Percentiles rank a stretch among this genome's conserved stretches.
Evolutionary conservation across 441 rosid species (phyloP).

Genomic region (Erodium texanum): DNA sequence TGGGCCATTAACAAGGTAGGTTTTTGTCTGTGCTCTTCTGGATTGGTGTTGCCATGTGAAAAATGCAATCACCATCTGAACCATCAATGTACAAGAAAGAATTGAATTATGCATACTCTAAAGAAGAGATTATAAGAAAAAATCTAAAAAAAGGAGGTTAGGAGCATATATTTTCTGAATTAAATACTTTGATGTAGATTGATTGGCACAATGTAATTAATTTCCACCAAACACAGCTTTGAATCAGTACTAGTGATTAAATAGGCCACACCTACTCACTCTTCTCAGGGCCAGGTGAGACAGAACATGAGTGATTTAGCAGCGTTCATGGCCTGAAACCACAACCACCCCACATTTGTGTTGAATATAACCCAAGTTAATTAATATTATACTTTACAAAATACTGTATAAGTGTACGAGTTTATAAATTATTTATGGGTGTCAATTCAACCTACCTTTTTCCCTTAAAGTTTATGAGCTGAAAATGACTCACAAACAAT

Average conservation of each 20-base stretch:
- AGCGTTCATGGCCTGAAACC: no score
- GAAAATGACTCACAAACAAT: no score
- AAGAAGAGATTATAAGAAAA: no score
- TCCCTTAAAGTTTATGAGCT: no score
- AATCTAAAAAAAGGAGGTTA: neutral
- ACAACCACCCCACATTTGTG: no score
- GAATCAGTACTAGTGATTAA: neutral
- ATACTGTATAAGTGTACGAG: no score
- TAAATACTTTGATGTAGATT: neutral
- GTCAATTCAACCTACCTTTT: no score
- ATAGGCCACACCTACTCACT: neutral
- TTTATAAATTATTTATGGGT: no score
- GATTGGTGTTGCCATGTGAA: neutral
- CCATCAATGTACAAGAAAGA: neutral
- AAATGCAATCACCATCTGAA: neutral
- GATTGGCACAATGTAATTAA: neutral
- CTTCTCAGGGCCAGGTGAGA: neutral
- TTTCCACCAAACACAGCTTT: neutral
- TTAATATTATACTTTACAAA: no score
- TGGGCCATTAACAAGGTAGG: neutral
- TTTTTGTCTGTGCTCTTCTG: neutral
- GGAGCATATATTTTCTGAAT: neutral
- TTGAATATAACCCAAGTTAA: no score
- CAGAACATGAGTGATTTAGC: no score
- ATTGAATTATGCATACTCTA: no score